phyloP scores from a whole-genome alignment of 2,329 filamentous ascomycete species.

The Penicillium glabrum region DNA sequence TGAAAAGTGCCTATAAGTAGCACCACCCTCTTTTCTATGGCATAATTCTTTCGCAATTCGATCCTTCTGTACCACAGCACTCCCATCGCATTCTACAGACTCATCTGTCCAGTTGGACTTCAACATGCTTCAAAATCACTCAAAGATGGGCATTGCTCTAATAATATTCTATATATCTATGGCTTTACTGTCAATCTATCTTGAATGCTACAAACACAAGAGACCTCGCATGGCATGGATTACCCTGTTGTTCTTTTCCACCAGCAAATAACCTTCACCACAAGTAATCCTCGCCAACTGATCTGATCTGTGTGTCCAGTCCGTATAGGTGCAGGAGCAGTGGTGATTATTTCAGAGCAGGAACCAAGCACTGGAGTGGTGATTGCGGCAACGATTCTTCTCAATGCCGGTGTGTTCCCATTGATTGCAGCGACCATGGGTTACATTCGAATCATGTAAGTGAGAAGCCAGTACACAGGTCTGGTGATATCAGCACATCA shows the following conservation, averaged over 20 bases:
- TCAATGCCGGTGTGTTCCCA: conserved; percentile 25
- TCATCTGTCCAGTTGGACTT: too few species aligned
- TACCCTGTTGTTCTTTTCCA: neutral
- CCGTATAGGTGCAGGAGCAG: neutral
- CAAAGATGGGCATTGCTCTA: neutral
- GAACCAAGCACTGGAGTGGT: conserved; percentile 10
- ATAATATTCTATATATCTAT: neutral
- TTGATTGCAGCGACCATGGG: conserved; percentile 26
- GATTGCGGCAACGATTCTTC: conserved; percentile 19
- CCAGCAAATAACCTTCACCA: neutral
- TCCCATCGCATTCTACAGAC: neutral
- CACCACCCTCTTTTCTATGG: neutral
- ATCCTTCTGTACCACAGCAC: neutral
- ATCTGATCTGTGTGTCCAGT: neutral
- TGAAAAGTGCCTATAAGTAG: neutral
- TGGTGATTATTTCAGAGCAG: neutral
- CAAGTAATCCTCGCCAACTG: neutral
- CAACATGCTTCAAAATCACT: neutral
- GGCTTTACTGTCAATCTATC: neutral
- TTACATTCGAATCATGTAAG: conserved; percentile 23
- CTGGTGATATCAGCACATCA: too few species aligned
- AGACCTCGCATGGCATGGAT: neutral
- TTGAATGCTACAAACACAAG: neutral
- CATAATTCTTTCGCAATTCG: neutral
- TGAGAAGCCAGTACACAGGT: neutral